A percentile compares a stretch with the other conserved stretches of the same genome.
These are phyloP conservation scores for Epithemia pelagica DNA, from an alignment of 108 stramenopile genomes.

Conservation along the genomic window DNA sequence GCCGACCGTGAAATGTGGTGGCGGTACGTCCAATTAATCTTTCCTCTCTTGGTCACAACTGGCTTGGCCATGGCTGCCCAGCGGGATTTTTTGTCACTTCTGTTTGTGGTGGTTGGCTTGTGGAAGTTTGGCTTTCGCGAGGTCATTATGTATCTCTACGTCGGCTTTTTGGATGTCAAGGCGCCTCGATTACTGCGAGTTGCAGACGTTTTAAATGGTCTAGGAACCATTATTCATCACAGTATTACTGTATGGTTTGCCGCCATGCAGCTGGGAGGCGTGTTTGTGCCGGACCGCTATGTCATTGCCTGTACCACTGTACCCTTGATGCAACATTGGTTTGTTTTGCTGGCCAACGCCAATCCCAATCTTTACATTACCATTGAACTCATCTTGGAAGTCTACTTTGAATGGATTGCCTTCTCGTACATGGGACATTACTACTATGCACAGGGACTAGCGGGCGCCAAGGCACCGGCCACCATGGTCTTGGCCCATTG, in stretches of 20 bases:
- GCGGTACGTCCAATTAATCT: constrained; percentile 13
- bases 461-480: too few relatives aligned
- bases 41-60: constrained; percentile 8
- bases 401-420: constrained; percentile 5
- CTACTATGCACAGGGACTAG: background rate
- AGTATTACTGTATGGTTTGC: background rate
- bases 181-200: background rate
- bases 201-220: constrained; percentile 1
- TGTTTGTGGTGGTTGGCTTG: constrained; percentile 3
- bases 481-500: constrained; percentile 3
- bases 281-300: background rate
- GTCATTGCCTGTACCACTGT: background rate
- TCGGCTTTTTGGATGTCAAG: background rate
- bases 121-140: constrained; percentile 19
- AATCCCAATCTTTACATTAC: background rate
- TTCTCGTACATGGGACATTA: background rate
- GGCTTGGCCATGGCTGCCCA: constrained; percentile 5
- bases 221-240: constrained; percentile 5
- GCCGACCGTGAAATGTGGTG: background rate
- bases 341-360: constrained; percentile 5
- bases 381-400: background rate
- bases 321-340: constrained; percentile 11
- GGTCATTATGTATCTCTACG: background rate
- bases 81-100: constrained; percentile 10
- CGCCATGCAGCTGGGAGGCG: background rate